Evolutionary conservation across 2,329 filamentous ascomycete genomes (phyloP), one percentile per base, ranked within the genome.

Genomic region (Calonectria fujianensis): DNA sequence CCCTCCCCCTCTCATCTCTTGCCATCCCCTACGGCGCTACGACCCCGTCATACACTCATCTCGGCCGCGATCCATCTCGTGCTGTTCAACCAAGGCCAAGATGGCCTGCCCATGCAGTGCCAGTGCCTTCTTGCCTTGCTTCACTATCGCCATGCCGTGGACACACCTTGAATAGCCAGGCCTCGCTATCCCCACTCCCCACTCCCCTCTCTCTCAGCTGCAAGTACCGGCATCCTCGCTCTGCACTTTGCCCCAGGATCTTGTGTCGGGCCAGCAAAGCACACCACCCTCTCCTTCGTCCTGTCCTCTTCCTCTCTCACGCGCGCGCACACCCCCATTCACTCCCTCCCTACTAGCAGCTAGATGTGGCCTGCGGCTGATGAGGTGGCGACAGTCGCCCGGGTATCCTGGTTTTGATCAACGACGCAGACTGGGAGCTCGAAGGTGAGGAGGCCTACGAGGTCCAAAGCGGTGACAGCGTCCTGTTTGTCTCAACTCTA

Each of bases 341-440:
- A 61, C 54, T 54, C 35, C 66, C 63, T 73, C 54, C 54, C 31
- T 51, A 45, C 69, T 45, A 54, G 57, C 61, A 37, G 39, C 70
- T 35, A 63, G 39, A 72, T 75, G 64, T 74, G 74, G 68, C 59
- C 64, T 73, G 75, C 70, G 65, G 78, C 83, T 83, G 74, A 80
- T 79, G 57, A 68, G 31, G 74, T 80, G 83, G 68, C 81, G 78
- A 75, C 79, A 98, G 96, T 75, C 96, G 97, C 69, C 97, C 97
- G 7, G 97, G 97, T 3, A 98, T 99, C 84, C 91, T 99, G 54
- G 96, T 98, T 35, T 90, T 99, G 72, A 98, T 99, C 85, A 99
- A 99, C 83, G 97, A 99, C 81, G 95, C 96, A 32, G 97, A 99
- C 85, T 99, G 97, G 97, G 97, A 98, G 85, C 91, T 99, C 16